Percentiles rank a stretch among this genome's conserved stretches.
phyloP scores from a whole-genome alignment of 495 filamentous ascomycete genomes.

The Polyplosphaeria fusca region DNA sequence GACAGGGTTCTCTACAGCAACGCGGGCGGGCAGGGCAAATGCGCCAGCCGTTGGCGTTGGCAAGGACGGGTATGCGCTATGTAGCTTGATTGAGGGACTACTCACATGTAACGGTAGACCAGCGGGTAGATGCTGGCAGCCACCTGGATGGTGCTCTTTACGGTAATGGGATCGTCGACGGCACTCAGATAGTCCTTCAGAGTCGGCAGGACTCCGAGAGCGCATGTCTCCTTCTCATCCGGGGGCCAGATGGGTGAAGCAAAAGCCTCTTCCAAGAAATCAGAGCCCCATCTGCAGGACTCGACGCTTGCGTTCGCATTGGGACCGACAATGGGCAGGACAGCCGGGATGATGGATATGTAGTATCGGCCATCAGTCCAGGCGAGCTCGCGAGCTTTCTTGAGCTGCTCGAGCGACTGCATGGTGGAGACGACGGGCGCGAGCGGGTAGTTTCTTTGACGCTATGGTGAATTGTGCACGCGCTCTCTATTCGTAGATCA shows the following conservation, averaged over 20 bases:
- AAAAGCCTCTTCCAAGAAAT: constrained; percentile 95
- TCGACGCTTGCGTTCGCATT: constrained; percentile 58
- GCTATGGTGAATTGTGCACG: constrained; percentile 15
- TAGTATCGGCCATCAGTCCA: constrained; percentile 80
- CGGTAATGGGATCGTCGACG: constrained; percentile 64
- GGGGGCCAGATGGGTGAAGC: constrained; percentile 72
- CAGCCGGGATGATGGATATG: constrained; percentile 81
- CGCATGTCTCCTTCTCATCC: constrained; percentile 72
- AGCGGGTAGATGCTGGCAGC: constrained; percentile 88
- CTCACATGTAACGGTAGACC: constrained; percentile 83
- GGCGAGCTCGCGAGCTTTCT: constrained; percentile 81
- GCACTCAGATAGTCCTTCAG: constrained; percentile 68
- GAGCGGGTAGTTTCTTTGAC: constrained; percentile 20
- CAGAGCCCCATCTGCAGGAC: constrained; percentile 89
- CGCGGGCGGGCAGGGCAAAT: not conserved
- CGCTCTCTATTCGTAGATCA: constrained; percentile 16
- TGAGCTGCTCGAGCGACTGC: constrained; percentile 65
- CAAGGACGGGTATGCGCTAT: not conserved
- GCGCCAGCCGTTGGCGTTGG: no score
- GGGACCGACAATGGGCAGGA: constrained; percentile 83
- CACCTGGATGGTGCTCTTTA: constrained; percentile 80
- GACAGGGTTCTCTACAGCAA: constrained; percentile 13
- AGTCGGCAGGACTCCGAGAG: constrained; percentile 67
- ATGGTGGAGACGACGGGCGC: constrained; percentile 14
- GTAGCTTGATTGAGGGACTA: constrained; percentile 5